Evolutionary conservation across 495 filamentous ascomycete species (phyloP).

Genomic region (Xylaria sp.): DNA sequence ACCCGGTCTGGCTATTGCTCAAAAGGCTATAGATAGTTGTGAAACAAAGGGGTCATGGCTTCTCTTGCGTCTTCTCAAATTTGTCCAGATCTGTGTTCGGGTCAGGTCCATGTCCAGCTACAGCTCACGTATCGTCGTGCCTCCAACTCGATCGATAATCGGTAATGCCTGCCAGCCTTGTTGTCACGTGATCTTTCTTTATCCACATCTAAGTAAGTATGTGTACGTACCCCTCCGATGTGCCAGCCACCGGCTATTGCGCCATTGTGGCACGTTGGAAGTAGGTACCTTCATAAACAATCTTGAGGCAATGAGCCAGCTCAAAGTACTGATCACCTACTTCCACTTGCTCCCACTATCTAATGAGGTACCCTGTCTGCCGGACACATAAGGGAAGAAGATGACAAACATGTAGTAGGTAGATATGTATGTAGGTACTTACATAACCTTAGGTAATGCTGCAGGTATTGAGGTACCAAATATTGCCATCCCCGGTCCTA

Average conservation of each 20-base stretch:
- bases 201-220: neutral
- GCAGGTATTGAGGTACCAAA: neutral
- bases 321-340: too few species aligned
- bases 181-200: slow-evolving; percentile 4
- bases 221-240: neutral
- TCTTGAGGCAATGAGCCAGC: too few species aligned
- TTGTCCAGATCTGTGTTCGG: slow-evolving; percentile 4
- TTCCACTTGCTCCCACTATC: too few species aligned
- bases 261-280: slow-evolving; percentile 1
- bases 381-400: too few species aligned
- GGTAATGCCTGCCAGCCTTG: slow-evolving; percentile 11
- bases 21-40: neutral
- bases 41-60: neutral
- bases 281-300: neutral
- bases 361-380: too few species aligned
- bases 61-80: neutral
- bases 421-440: neutral
- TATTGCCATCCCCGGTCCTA: too few species aligned
- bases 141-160: slow-evolving; percentile 1
- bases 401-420: neutral
- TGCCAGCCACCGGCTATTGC: neutral
- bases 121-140: slow-evolving; percentile 9
- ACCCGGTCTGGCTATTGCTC: neutral
- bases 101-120: slow-evolving; percentile 7
- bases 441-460: neutral